A percentile compares a stretch with the other conserved stretches of the same genome.
These are phyloP conservation scores for Graphilbum fragrans DNA, from an alignment of 2,329 filamentous ascomycete species.

Conservation along the genomic window DNA sequence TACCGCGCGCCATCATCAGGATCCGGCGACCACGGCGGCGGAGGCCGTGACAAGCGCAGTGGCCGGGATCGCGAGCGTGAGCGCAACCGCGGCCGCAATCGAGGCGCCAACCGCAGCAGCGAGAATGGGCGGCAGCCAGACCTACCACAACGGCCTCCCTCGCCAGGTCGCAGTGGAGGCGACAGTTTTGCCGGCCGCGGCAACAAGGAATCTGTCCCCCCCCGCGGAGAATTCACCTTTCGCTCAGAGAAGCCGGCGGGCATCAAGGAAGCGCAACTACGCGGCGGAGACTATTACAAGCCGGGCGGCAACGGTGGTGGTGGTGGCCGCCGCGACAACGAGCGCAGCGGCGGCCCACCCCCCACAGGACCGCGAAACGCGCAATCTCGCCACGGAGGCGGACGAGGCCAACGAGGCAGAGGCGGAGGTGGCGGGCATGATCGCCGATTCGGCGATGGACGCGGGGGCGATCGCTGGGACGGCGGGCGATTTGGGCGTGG, in stretches of 20 bases:
- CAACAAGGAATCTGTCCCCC: constrained; percentile 13
- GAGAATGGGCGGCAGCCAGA: background rate
- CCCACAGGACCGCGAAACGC: too few relatives aligned
- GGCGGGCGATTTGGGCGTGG: constrained; percentile 2
- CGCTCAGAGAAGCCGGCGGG: constrained; percentile 38
- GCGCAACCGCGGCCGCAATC: background rate
- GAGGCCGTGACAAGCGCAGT: background rate
- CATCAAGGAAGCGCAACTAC: constrained; percentile 35
- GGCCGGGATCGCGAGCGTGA: background rate
- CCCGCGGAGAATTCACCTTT: constrained; percentile 43
- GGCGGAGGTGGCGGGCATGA: constrained; percentile 12
- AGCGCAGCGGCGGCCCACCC: background rate
- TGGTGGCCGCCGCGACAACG: background rate
- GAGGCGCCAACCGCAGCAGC: constrained; percentile 1
- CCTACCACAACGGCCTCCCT: background rate
- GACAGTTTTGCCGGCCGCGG: background rate
- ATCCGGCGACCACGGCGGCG: background rate
- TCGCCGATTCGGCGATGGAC: background rate
- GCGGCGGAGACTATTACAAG: constrained; percentile 31
- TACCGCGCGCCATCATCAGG: constrained; percentile 1
- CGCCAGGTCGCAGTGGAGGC: background rate
- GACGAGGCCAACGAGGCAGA: background rate
- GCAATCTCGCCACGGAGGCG: too few relatives aligned
- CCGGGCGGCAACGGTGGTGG: constrained; percentile 13
- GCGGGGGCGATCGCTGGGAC: constrained; percentile 1